phyloP scores from a whole-genome alignment of 345 rosid species.

The Sonneratia alba region DNA sequence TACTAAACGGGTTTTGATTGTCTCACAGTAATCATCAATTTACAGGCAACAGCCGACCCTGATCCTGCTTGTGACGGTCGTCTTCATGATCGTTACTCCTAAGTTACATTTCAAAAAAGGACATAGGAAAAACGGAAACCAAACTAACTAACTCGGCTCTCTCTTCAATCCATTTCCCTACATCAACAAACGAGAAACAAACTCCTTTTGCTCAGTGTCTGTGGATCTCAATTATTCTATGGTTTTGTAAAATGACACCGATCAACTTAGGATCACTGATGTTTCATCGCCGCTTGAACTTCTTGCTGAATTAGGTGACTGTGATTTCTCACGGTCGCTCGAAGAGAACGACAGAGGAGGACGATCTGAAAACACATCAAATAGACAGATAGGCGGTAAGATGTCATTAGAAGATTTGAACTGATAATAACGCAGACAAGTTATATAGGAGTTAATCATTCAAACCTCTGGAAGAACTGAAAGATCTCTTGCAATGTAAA shows the following conservation, averaged over 20 bases:
- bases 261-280: background rate
- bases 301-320: constrained; percentile 4
- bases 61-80: background rate
- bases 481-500: constrained; percentile 89
- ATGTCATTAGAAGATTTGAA: background rate
- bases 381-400: background rate
- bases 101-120: background rate
- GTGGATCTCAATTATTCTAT: background rate
- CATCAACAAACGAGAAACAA: background rate
- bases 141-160: background rate
- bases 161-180: background rate
- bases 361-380: constrained; percentile 6
- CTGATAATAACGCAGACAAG: background rate
- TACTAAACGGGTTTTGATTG: background rate
- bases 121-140: background rate
- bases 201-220: background rate
- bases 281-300: background rate
- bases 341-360: constrained; percentile 2
- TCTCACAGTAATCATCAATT: background rate
- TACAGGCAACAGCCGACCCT: background rate
- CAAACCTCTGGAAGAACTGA: constrained; percentile 30
- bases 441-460: background rate
- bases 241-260: too few relatives aligned
- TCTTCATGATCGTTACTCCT: background rate
- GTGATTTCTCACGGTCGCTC: background rate